Percentiles rank a stretch among this genome's conserved stretches.
phyloP scores from a whole-genome alignment of 768 basidiomycete species.

The Lanmaoa pseudosensibilis region DNA sequence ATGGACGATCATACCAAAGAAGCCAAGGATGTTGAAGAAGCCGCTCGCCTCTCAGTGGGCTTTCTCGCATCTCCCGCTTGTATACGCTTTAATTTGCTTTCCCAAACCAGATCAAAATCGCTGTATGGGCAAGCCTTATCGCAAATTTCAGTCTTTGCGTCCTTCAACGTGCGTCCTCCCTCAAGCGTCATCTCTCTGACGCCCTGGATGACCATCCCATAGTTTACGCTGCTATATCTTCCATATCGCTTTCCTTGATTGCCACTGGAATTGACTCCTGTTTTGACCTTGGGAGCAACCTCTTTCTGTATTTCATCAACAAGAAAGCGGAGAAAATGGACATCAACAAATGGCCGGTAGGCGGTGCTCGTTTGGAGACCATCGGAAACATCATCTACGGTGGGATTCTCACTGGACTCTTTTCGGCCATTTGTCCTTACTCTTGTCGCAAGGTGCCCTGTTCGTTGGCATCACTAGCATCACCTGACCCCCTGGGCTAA shows the following conservation, averaged over 20 bases:
- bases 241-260: constrained; percentile 79
- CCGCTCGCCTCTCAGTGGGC: constrained; percentile 64
- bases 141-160: constrained; percentile 73
- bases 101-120: constrained; percentile 72
- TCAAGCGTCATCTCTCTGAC: not conserved
- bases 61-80: not conserved
- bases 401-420: constrained; percentile 20
- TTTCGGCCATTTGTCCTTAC: constrained; percentile 2
- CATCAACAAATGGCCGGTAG: constrained; percentile 86
- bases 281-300: constrained; percentile 81
- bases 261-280: constrained; percentile 89
- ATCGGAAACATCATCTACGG: constrained; percentile 90
- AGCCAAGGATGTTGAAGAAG: constrained; percentile 67
- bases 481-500: not conserved
- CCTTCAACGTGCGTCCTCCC: constrained; percentile 54
- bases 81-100: not conserved
- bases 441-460: constrained; percentile 45
- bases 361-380: constrained; percentile 86
- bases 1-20: constrained; percentile 89
- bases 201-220: not conserved
- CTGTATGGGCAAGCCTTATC: constrained; percentile 79
- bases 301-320: constrained; percentile 80
- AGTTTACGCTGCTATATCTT: constrained; percentile 93
- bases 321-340: constrained; percentile 70
- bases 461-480: constrained; percentile 20